Evolutionary conservation across 2,329 filamentous ascomycete species (phyloP).

Genomic region (Clonostachys rhizophaga): DNA sequence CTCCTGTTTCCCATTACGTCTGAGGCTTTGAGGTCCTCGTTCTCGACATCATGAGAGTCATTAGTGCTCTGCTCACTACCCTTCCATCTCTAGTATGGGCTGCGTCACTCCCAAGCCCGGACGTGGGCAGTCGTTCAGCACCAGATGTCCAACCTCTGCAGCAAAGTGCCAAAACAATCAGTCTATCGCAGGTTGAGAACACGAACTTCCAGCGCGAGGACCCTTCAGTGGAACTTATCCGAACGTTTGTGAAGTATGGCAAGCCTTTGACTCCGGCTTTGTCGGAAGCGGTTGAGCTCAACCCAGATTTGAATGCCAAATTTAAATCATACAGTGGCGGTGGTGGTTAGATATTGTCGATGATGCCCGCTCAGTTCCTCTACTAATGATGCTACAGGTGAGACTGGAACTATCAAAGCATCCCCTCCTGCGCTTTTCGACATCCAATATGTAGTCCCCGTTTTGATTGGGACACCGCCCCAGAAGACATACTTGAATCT

Average conservation of each 20-base stretch:
- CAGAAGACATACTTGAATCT: conserved; percentile 63
- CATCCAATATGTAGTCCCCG: conserved; percentile 54
- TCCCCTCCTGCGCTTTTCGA: conserved; percentile 33
- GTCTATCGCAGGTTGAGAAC: conserved; percentile 15
- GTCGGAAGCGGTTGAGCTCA: conserved; percentile 11
- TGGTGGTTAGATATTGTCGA: not conserved
- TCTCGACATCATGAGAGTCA: too few species aligned
- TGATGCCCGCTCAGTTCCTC: too few species aligned
- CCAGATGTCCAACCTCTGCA: too few species aligned
- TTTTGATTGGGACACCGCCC: conserved; percentile 52
- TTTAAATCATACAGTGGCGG: conserved; percentile 4
- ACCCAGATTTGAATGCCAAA: conserved; percentile 14
- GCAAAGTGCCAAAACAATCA: too few species aligned
- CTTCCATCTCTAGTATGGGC: too few species aligned
- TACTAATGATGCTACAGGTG: too few species aligned
- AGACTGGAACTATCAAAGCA: conserved; percentile 14
- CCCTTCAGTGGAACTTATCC: conserved; percentile 17
- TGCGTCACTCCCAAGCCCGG: too few species aligned
- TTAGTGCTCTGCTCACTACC: too few species aligned
- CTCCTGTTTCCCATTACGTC: too few species aligned
- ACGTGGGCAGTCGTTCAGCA: too few species aligned
- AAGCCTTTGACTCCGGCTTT: conserved; percentile 18
- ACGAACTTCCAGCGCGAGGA: conserved; percentile 21
- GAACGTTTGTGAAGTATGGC: conserved; percentile 30
- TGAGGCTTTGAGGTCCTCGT: too few species aligned